Evolutionary conservation across 768 basidiomycete species (phyloP).

Genomic region (Coprinopsis strossmayeri): DNA sequence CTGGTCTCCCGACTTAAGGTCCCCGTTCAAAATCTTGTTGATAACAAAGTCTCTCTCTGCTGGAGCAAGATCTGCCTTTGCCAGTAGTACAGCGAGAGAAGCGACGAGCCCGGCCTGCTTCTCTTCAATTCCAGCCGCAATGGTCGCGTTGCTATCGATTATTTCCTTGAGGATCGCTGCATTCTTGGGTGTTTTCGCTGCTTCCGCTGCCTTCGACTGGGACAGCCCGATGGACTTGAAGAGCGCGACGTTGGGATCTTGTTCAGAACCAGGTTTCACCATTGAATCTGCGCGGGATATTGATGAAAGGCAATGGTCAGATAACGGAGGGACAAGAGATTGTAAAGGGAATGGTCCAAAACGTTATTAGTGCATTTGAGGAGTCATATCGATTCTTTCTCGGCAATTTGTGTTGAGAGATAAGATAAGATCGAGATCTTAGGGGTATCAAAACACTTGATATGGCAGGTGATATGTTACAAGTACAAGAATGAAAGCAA

Average conservation of each 20-base stretch:
- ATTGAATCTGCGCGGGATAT: neutral
- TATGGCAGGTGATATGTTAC: neutral
- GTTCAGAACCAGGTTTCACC: neutral
- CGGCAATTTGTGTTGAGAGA: constrained; percentile 1
- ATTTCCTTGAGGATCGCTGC: constrained; percentile 64
- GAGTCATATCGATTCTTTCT: neutral
- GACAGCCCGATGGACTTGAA: constrained; percentile 78
- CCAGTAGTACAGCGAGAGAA: constrained; percentile 54
- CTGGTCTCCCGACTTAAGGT: constrained; percentile 79
- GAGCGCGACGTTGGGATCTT: constrained; percentile 20
- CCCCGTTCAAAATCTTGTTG: constrained; percentile 61
- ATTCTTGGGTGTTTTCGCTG: constrained; percentile 74
- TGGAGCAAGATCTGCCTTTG: constrained; percentile 47
- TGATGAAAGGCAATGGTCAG: neutral
- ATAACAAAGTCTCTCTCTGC: constrained; percentile 59
- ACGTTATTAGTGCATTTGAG: neutral
- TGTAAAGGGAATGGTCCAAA: neutral
- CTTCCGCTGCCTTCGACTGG: constrained; percentile 73
- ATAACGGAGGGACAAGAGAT: neutral
- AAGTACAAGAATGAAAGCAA: no score
- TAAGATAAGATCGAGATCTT: neutral
- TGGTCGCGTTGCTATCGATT: constrained; percentile 49
- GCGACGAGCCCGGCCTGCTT: constrained; percentile 70
- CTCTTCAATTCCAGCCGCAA: constrained; percentile 55
- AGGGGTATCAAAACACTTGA: neutral